Percentiles rank a stretch among this genome's conserved stretches.
These are phyloP conservation scores for Vitis hybrid DNA, from an alignment of 177 flowering plant genomes.

Conservation along the genomic window DNA sequence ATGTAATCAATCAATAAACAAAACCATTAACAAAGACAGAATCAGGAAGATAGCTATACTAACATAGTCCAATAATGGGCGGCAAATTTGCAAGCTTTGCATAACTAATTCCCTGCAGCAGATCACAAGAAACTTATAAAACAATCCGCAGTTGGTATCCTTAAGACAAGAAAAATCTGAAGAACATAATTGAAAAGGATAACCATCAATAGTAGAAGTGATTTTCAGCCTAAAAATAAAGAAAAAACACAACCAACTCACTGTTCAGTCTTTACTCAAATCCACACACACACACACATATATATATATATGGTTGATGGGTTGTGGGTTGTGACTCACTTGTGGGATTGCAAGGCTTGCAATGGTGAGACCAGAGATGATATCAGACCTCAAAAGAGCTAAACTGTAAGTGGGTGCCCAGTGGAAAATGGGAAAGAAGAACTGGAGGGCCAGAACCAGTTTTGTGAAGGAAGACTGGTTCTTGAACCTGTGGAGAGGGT, in stretches of 20 bases:
- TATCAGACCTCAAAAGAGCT: constrained; percentile 47
- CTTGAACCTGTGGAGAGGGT: constrained; percentile 61
- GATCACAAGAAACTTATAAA: background rate
- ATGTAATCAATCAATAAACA: background rate
- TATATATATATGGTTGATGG: too few relatives aligned
- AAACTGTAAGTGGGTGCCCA: constrained; percentile 54
- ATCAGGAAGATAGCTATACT: constrained; percentile 22
- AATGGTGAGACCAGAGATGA: constrained; percentile 70
- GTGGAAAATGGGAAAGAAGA: constrained; percentile 51
- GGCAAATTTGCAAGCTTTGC: constrained; percentile 81
- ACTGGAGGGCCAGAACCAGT: constrained; percentile 45
- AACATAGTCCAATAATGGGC: constrained; percentile 72
- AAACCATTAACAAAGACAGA: background rate
- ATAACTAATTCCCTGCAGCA: constrained; percentile 66
- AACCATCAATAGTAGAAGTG: background rate
- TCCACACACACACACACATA: background rate
- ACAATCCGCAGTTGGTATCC: background rate
- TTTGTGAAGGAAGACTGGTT: constrained; percentile 39
- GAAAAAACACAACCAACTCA: constrained; percentile 11
- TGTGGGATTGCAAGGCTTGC: constrained; percentile 78
- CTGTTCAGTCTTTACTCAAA: background rate
- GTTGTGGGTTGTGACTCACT: constrained; percentile 21
- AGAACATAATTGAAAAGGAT: too few relatives aligned
- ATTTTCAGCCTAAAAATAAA: constrained; percentile 1
- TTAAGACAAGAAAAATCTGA: background rate